Evolutionary conservation across 768 basidiomycete genomes (phyloP).

Genomic region (Leccinum variicolor): DNA sequence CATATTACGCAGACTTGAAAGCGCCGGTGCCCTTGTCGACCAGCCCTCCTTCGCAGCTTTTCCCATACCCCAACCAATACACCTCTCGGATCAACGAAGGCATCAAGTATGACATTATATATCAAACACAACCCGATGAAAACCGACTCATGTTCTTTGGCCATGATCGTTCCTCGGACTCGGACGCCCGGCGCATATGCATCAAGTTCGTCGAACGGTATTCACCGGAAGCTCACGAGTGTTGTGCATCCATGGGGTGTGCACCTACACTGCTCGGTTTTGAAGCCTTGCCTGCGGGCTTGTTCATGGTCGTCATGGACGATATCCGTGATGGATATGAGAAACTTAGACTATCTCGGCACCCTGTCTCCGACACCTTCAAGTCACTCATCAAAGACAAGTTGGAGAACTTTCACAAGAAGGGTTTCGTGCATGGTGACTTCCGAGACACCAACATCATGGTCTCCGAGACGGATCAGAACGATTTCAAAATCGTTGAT

Average conservation of each 20-base stretch:
- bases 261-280: conserved; percentile 28
- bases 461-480: not conserved
- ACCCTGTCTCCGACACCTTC: not conserved
- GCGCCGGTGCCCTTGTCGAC: not conserved
- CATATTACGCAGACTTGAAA: conserved; percentile 18
- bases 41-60: not conserved
- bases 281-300: conserved; percentile 27
- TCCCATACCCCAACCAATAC: conserved; percentile 6
- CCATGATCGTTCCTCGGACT: not conserved
- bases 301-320: conserved; percentile 36
- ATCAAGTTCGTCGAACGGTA: conserved; percentile 29
- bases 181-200: conserved; percentile 13
- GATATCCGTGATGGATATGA: not conserved
- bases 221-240: conserved; percentile 26
- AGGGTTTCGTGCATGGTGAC: not conserved
- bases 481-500: not conserved
- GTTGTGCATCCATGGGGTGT: conserved; percentile 15
- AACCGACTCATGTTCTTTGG: conserved; percentile 13
- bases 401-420: not conserved
- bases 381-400: not conserved
- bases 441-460: not conserved
- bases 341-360: too few relatives aligned
- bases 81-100: conserved; percentile 10
- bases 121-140: not conserved
- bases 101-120: not conserved